Base-by-base conservation (phyloP, 495 filamentous ascomycete species). In the Cercophora sp. region DNA sequence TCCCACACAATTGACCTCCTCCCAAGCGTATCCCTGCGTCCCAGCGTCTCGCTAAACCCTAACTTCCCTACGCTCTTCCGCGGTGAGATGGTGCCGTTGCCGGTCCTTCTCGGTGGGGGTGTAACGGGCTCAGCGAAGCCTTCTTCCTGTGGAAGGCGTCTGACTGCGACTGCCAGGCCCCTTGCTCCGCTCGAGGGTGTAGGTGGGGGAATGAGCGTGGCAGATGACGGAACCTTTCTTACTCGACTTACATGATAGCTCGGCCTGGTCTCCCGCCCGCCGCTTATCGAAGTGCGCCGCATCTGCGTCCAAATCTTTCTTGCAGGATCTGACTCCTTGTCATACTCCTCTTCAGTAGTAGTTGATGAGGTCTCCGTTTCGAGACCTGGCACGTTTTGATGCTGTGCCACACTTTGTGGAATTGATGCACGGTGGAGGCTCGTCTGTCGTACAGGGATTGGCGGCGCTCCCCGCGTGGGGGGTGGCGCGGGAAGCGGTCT, bases 271-370 rank as follows among this genome's bases (percentile, higher is more conserved):
- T 29, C 22, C 10, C 36, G 16, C n/a, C 15, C 36, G 59, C 56
- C 45, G 32, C 58, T 35, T 10, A 59, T 62, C 36, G 66, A 61
- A 18, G 61, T 56, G 29, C 62, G 51, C 15, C 64, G 70, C 61
- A 78, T 70, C 37, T 72, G 64, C n/a, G 62, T 68, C 74, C 74
- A 76, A 23, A 78, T 76, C 48, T 66, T 72, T 29, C 70, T 55
- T 19, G 74, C 74, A 26, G 72, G 73, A 49, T 76, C 74, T 0
- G 56, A 52, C 20, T 61, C 62, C 25, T 56, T 44, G 43, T 52
- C 57, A 9, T 56, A 39, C 8, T 56, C 41, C 15, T 56, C 41
- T 8, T 31, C n/a, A 11, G 29, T 10, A 1, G 46, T 25, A 8
- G 31, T n/a, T 25, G 20, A 23, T 13, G 35, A 51, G 40, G 24